Base-by-base conservation (phyloP, 495 filamentous ascomycete genomes). In the Lophiotrema nucula region DNA sequence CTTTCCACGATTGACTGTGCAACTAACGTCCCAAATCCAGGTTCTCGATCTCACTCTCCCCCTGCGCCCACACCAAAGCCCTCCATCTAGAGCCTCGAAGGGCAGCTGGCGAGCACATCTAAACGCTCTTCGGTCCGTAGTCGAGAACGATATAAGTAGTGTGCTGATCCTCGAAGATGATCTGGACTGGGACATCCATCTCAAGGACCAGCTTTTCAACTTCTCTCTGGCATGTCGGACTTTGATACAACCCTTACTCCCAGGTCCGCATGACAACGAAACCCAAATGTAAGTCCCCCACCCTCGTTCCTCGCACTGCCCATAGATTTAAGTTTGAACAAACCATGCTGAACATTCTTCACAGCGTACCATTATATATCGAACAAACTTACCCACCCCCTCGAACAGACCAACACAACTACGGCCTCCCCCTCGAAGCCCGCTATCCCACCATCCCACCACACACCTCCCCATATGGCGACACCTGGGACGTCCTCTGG, bases 111-210 rank as follows among this genome's bases (percentile, higher is more conserved):
- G 74, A 35, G 73, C 63, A 64, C 78, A 47, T 67, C 70, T 68
- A 45, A 71, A 73, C 42, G 65, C 67, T 25, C 58, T 70, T 12
- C 50, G 48, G 37, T 60, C 31, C 69, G 69, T 49, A 38, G 68
- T 64, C 15, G 8, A 47, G 35, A 39, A 77, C 27, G 60, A 65
- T 10, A 64, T 80, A n/a, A 65, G 71, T 0, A 75, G 76, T 0
- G 80, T 80, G n/a, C 54, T 84, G 12, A 76, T 83, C 3, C 45
- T 84, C 39, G 81, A 84, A 64, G 81, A 84, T 48, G 81, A 83
- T 43, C 73, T 74, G 15, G 81, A 83, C 62, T 84, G 81, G 81
- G 79, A 83, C 41, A 69, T 82, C 18, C 66, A 66, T 23, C 67
- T 84, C 45, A 74, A 75, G 25, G 62, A 69, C 10, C 81, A 83